phyloP scores from a whole-genome alignment of 2,329 filamentous ascomycete genomes.

The Aspergillus tanneri region DNA sequence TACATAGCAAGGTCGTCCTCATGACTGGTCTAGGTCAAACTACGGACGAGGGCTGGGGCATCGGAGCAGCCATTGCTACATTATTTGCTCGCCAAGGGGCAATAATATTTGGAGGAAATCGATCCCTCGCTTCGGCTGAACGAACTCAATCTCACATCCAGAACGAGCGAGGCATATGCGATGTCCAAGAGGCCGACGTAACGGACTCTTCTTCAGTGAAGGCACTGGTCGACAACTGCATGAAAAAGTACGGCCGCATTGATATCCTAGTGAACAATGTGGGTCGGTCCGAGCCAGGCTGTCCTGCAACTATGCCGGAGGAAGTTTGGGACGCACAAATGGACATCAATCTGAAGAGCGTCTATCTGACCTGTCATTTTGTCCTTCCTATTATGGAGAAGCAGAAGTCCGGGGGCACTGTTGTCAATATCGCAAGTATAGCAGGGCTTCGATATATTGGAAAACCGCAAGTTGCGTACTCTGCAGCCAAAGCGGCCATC shows the following conservation, averaged over 20 bases:
- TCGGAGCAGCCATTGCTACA: conserved; percentile 52
- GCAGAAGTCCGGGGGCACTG: conserved; percentile 33
- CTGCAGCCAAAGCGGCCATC: conserved; percentile 52
- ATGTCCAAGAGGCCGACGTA: conserved; percentile 51
- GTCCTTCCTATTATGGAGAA: conserved; percentile 27
- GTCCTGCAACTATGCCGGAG: conserved; percentile 51
- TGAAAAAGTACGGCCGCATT: conserved; percentile 54
- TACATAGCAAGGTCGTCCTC: conserved; percentile 26
- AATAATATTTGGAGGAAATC: conserved; percentile 53
- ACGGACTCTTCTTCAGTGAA: conserved; percentile 55
- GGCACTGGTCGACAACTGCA: conserved; percentile 51
- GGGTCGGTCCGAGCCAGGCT: conserved; percentile 55
- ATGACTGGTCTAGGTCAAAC: conserved; percentile 37
- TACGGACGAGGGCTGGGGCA: conserved; percentile 49
- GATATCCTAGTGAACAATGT: conserved; percentile 64
- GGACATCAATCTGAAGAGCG: conserved; percentile 57
- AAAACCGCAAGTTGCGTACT: conserved; percentile 57
- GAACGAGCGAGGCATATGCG: conserved; percentile 33
- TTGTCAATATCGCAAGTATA: conserved; percentile 54
- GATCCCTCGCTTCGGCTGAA: conserved; percentile 43
- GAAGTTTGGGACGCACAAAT: conserved; percentile 54
- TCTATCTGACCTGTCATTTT: conserved; percentile 54
- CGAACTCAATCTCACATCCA: conserved; percentile 44
- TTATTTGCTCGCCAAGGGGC: conserved; percentile 52
- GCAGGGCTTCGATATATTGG: conserved; percentile 55